Percentiles rank a stretch among this genome's conserved stretches.
These are phyloP conservation scores for Sungouiella thailandica DNA, from an alignment of 805 yeast genomes.

Conservation along the genomic window DNA sequence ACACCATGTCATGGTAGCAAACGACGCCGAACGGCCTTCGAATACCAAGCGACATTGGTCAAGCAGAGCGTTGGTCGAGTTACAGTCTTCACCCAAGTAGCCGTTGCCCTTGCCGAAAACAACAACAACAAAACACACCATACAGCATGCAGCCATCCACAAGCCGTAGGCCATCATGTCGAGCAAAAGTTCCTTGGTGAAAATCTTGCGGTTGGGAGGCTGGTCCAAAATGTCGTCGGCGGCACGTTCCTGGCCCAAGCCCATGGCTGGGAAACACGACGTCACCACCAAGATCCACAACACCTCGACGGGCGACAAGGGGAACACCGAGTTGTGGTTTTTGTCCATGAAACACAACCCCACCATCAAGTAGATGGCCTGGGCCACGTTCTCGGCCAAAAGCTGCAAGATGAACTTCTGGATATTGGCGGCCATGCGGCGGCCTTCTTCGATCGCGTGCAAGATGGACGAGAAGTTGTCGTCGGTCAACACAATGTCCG, in stretches of 20 bases:
- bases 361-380: conserved; percentile 62
- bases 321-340: conserved; percentile 69
- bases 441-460: conserved; percentile 24
- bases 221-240: conserved; percentile 32
- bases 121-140: conserved; percentile 31
- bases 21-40: conserved; percentile 35
- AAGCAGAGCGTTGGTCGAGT: conserved; percentile 16
- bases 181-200: conserved; percentile 36
- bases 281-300: conserved; percentile 20
- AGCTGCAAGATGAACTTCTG: conserved; percentile 18
- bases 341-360: conserved; percentile 69
- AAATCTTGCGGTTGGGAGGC: conserved; percentile 34
- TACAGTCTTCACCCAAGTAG: conserved; percentile 33
- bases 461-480: conserved; percentile 25
- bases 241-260: conserved; percentile 33
- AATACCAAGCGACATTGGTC: conserved; percentile 29
- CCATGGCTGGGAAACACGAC: conserved; percentile 20
- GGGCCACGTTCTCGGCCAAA: conserved; percentile 30
- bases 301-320: conserved; percentile 46
- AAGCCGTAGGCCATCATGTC: conserved; percentile 39
- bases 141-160: conserved; percentile 39
- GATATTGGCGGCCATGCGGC: conserved; percentile 18
- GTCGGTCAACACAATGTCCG: conserved; percentile 24
- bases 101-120: conserved; percentile 38
- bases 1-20: conserved; percentile 39